Base-by-base conservation (phyloP, 129 eudicot species). In the Flaveria linearis region DNA sequence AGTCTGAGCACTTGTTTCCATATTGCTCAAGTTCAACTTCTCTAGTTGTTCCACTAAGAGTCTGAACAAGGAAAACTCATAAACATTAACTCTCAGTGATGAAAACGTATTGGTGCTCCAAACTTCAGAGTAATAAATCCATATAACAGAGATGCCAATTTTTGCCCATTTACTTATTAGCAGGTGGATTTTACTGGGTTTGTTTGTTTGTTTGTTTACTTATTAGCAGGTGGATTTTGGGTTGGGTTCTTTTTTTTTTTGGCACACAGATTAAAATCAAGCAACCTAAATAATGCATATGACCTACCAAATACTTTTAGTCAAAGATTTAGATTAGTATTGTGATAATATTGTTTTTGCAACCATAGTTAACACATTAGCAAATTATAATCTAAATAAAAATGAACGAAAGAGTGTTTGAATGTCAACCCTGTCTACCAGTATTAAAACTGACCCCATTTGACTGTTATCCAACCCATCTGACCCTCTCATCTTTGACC, bases 31-130 rank as follows among this genome's bases (percentile, higher is more conserved):
- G 70, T 86, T 86, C 76, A 92, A 88, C 76, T 72, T 92, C 76
- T 92, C 97, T 70, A 92, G 80, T 75, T 89, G 96, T 71, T 92
- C 96, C 73, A 92, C 97, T 28, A 92, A 83, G 73, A 82, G 71
- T 81, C 96, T 92, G 89, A 62, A 80, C 53, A 41, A 45, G 52
- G 50, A 45, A 66, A 66, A 61, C 25, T 36, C 43, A 13, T 10
- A 65, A 45, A 64, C 67, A 23, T 51, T 46, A 60, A 23, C 36
- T 17, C 67, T 9, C n/a, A 8, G 63, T 51, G 28, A 36, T 16
- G 61, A 22, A 69, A n/a, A 51, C 9, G 52, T n/a, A 33, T 33
- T 52, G 46, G 26, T 55, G 56, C 68, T 66, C 25, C 43, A 50
- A 74, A 33, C 28, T 55, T 23, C 61, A 55, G 6, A 16, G 51